phyloP scores from a whole-genome alignment of 73 alveolate species.

The Symbiodinium natans region DNA sequence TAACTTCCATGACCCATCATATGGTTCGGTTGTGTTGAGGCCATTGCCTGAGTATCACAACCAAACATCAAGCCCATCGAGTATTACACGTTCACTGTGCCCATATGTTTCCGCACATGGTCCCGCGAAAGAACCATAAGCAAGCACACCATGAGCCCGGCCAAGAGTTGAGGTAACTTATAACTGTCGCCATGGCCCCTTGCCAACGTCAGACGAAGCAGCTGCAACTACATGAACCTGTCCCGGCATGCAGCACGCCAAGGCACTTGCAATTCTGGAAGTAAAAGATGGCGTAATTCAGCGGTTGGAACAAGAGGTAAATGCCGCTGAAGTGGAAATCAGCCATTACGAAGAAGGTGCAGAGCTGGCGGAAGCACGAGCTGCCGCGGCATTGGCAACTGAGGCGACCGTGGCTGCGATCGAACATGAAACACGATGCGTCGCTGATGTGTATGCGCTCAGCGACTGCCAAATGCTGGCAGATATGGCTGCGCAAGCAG shows the following conservation, averaged over 20 bases:
- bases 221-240: background rate
- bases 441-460: background rate
- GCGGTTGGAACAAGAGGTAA: slow-evolving; percentile 53
- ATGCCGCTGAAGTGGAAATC: slow-evolving; percentile 44
- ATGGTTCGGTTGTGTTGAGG: too few species aligned
- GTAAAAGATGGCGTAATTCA: slow-evolving; percentile 72
- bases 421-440: background rate
- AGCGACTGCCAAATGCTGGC: slow-evolving; percentile 45
- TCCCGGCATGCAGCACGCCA: slow-evolving; percentile 22
- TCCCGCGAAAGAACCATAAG: too few species aligned
- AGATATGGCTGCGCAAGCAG: slow-evolving; percentile 65
- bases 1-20: too few species aligned
- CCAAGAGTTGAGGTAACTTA: too few species aligned
- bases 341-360: slow-evolving; percentile 37
- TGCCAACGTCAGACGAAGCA: background rate
- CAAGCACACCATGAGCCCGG: too few species aligned
- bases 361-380: slow-evolving; percentile 25
- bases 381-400: slow-evolving; percentile 36
- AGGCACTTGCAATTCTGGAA: slow-evolving; percentile 67
- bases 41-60: too few species aligned
- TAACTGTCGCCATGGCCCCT: background rate
- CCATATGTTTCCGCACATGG: too few species aligned
- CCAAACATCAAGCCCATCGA: too few species aligned
- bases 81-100: too few species aligned
- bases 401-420: background rate